These are phyloP conservation scores for Claviceps sp. DNA, from an alignment of 2,329 filamentous ascomycete species.

Conservation along the genomic window DNA sequence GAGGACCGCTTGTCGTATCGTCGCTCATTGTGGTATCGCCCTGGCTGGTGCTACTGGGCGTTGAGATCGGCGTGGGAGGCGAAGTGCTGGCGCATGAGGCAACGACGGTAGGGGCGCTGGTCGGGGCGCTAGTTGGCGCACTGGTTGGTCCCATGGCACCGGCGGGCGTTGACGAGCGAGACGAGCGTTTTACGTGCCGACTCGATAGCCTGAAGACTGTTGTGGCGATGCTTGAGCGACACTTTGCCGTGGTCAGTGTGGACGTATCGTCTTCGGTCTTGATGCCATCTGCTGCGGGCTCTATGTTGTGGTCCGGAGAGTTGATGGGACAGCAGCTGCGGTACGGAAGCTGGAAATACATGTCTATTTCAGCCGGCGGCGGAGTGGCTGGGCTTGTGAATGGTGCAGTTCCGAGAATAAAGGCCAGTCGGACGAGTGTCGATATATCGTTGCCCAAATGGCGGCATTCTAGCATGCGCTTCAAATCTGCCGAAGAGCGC, in stretches of 20 bases:
- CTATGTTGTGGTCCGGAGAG: conserved; percentile 16
- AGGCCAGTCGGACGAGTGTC: conserved; percentile 28
- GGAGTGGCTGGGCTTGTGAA: conserved; percentile 23
- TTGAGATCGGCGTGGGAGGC: background rate
- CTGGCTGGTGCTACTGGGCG: background rate
- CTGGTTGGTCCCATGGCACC: conserved; percentile 9
- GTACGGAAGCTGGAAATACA: conserved; percentile 25
- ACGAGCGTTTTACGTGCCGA: conserved; percentile 22
- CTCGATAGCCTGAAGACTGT: conserved; percentile 19
- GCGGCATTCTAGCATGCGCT: conserved; percentile 30
- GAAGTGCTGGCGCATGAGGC: background rate
- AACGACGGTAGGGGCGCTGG: background rate
- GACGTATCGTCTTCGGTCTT: conserved; percentile 18
- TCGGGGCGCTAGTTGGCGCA: background rate
- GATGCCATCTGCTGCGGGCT: conserved; percentile 9
- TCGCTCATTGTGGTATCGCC: conserved; percentile 21
- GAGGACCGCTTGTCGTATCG: conserved; percentile 21
- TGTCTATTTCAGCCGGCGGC: conserved; percentile 24
- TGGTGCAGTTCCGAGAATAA: conserved; percentile 28
- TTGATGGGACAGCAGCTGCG: conserved; percentile 23
- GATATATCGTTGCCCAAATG: conserved; percentile 28
- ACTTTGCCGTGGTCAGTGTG: conserved; percentile 15
- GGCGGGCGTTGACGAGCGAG: conserved; percentile 22
- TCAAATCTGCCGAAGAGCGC: conserved; percentile 28
- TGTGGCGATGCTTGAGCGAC: conserved; percentile 15